Evolutionary conservation across 768 basidiomycete species (phyloP), one percentile per base, ranked within the genome.

Genomic region (Suillus bovinus): DNA sequence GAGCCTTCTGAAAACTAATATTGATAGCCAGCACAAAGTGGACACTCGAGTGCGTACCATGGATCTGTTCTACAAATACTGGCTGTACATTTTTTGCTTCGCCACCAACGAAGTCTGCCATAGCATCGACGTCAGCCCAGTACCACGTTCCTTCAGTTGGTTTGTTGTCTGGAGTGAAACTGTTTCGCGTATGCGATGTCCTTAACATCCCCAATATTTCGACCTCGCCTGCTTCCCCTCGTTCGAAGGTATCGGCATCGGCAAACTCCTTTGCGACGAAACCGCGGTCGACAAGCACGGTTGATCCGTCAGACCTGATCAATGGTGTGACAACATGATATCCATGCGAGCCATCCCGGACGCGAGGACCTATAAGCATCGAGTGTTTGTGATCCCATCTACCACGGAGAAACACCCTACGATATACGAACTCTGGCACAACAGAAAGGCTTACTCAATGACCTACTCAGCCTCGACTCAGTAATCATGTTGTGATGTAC

Each of bases 241-340:
- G 71, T 36, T 66, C 72, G 68, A 63, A 72, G 17, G 10, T 56
- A 27, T 56, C 11, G 62, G 75, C 66, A 53, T 78, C 75, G 2
- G 83, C 81, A 20, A 81, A 82, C 10, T 88, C 87, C 53, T 81
- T 80, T 46, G 83, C 72, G 29, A 99, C 83, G 74, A 98, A 99
- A 0, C 97, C 97, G 46, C 96, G 86, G 76, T 99, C 93, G 57
- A 99, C 90, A 24, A 99, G 80, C 38, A 99, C 80, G 2, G 94
- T 95, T 2, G 92, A 86, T 14, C 90, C 93, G 67, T 89, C 85
- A 52, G 84, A 80, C 50, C 96, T 88, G 36, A 89, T 71, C 50
- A 99, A 80, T 0, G 97, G 97, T 5, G 92, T 94, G 58, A 99
- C 80, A 31, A 99, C 82, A 65, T 96, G 88, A 67, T 89, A 92